These are phyloP conservation scores for Blastobotrys niveus DNA, from an alignment of 1,139 yeast genomes.

Conservation along the genomic window DNA sequence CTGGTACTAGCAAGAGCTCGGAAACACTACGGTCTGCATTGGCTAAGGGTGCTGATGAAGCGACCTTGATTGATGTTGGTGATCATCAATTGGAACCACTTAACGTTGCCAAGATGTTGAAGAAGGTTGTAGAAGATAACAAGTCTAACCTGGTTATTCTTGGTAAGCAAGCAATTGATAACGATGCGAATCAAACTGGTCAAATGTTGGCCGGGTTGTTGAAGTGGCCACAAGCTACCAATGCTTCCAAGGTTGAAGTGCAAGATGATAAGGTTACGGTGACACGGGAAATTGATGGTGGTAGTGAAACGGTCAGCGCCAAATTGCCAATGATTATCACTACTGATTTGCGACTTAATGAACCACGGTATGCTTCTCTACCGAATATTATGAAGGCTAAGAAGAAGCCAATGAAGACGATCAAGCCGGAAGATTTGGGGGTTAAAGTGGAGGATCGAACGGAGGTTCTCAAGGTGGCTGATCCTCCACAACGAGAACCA, in stretches of 20 bases:
- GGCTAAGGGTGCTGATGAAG: constrained; percentile 89
- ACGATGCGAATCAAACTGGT: constrained; percentile 94
- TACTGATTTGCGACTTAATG: constrained; percentile 88
- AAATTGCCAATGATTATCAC: constrained; percentile 81
- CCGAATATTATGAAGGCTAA: constrained; percentile 98
- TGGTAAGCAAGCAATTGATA: constrained; percentile 96
- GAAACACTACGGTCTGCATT: constrained; percentile 84
- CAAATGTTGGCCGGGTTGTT: constrained; percentile 92
- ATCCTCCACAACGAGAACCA: constrained; percentile 76
- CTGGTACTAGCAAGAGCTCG: constrained; percentile 82
- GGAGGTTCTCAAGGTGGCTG: constrained; percentile 67
- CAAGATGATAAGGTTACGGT: constrained; percentile 59
- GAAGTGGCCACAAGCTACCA: constrained; percentile 97
- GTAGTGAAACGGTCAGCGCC: constrained; percentile 76
- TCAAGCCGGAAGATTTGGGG: constrained; percentile 65
- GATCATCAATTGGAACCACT: constrained; percentile 75
- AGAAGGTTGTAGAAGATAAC: constrained; percentile 65
- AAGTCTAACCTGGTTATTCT: constrained; percentile 72
- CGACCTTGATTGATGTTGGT: constrained; percentile 77
- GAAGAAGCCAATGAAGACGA: constrained; percentile 80
- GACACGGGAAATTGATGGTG: constrained; percentile 93
- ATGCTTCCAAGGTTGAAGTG: constrained; percentile 81
- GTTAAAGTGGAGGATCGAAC: constrained; percentile 60
- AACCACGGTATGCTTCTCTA: constrained; percentile 87
- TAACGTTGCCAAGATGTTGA: constrained; percentile 77